Conservation (phyloP, 306 rosid genomes). For the Rosa lucieae region DNA sequence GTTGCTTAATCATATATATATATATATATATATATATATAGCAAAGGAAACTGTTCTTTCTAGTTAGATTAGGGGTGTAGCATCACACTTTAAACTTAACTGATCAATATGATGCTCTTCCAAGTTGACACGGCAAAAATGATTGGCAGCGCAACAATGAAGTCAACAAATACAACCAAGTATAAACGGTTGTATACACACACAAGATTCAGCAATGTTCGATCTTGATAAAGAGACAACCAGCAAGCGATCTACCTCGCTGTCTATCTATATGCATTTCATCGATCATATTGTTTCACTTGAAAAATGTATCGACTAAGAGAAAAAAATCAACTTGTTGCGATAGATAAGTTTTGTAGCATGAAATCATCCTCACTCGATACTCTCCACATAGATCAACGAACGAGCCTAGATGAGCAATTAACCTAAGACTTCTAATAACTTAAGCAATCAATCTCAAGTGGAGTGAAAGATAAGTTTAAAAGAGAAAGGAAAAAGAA, state of each 20-base stretch:
- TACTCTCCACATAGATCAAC: no score
- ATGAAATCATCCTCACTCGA: not conserved
- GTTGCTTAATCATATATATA: not conserved
- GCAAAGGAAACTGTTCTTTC: not conserved
- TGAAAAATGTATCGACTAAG: no score
- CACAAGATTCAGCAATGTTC: not conserved
- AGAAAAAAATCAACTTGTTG: no score
- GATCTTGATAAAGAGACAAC: no score
- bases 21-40: not conserved
- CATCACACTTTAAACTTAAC: not conserved
- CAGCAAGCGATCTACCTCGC: no score
- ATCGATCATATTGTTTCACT: not conserved
- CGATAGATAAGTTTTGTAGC: no score
- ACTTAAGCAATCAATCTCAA: no score
- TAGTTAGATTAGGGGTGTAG: not conserved
- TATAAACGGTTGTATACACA: not conserved
- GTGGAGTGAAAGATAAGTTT: not conserved
- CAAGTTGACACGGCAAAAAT: not conserved
- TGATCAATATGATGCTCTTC: not conserved
- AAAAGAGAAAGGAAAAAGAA: not conserved
- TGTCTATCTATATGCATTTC: no score
- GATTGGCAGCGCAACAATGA: not conserved
- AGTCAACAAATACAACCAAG: not conserved
- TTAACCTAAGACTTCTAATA: no score
- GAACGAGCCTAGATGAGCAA: not conserved